phyloP scores from a whole-genome alignment of 2,329 filamentous ascomycete species.

The Trichoderma atroviride region DNA sequence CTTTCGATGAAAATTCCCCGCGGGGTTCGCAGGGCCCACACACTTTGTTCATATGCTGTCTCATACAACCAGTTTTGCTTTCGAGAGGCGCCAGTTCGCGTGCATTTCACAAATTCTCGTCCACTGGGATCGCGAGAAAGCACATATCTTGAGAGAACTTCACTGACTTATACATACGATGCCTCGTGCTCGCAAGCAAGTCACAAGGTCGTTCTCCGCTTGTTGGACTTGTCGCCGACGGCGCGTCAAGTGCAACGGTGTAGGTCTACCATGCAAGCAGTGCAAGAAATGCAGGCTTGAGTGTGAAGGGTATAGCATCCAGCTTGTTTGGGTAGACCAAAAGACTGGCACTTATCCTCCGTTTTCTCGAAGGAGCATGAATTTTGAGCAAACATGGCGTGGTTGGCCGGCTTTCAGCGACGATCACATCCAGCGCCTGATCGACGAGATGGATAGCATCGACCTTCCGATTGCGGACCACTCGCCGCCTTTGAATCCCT shows the following conservation, averaged over 20 bases:
- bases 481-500: neutral
- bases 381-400: conserved; percentile 15
- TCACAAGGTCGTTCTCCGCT: conserved; percentile 16
- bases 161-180: neutral
- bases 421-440: conserved; percentile 1
- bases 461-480: neutral
- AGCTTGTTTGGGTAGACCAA: conserved; percentile 18
- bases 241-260: conserved; percentile 17
- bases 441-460: neutral
- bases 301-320: conserved; percentile 14
- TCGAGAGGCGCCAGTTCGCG: neutral
- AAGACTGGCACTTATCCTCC: conserved; percentile 13
- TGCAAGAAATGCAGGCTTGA: conserved; percentile 11
- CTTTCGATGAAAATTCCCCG: neutral
- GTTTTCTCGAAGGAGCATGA: conserved; percentile 3
- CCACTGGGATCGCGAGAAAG: neutral
- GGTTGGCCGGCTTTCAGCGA: neutral
- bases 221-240: conserved; percentile 18
- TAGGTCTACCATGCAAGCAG: conserved; percentile 1
- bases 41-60: neutral
- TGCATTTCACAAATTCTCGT: neutral
- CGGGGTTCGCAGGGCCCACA: neutral
- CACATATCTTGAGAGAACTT: neutral
- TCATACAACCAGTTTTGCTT: neutral
- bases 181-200: conserved; percentile 14